Evolutionary conservation across 2,329 filamentous ascomycete genomes (phyloP).

Genomic region (Hansfordia pulvinata): DNA sequence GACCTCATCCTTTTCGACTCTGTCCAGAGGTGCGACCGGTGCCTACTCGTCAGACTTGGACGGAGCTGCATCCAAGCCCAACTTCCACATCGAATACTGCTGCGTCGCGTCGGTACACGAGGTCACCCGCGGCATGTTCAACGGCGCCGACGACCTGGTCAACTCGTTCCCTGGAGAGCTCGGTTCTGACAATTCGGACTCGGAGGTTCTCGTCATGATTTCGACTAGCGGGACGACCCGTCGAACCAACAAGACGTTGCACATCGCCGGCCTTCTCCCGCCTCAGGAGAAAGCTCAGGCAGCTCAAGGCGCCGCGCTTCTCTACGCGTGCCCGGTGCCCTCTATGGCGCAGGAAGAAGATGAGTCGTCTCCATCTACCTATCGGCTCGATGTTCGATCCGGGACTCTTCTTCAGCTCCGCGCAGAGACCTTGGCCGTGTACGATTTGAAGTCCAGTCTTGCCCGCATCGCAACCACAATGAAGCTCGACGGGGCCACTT

Average conservation of each 20-base stretch:
- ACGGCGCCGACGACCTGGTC: conserved; percentile 36
- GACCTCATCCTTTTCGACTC: conserved; percentile 26
- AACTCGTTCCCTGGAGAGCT: conserved; percentile 34
- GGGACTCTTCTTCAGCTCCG: conserved; percentile 50
- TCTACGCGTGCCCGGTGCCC: too few species aligned
- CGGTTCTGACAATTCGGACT: conserved; percentile 26
- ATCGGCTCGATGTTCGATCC: conserved; percentile 46
- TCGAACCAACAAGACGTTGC: conserved; percentile 13
- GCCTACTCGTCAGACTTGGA: conserved; percentile 24
- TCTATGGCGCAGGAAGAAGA: too few species aligned
- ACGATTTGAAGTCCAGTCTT: conserved; percentile 48
- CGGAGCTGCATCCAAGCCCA: conserved; percentile 14
- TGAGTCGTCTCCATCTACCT: too few species aligned
- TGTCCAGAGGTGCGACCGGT: too few species aligned
- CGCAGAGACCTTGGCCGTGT: conserved; percentile 40
- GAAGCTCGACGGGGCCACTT: conserved; percentile 35
- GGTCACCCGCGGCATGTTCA: conserved; percentile 39
- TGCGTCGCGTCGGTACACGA: conserved; percentile 30
- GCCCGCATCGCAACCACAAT: conserved; percentile 46
- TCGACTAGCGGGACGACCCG: conserved; percentile 18
- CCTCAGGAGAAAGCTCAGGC: conserved; percentile 1
- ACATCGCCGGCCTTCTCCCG: conserved; percentile 10
- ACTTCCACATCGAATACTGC: conserved; percentile 34
- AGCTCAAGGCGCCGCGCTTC: conserved; percentile 14
- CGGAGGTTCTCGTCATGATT: conserved; percentile 41